phyloP scores from a whole-genome alignment of 768 basidiomycete genomes.

The Daedalea quercina region DNA sequence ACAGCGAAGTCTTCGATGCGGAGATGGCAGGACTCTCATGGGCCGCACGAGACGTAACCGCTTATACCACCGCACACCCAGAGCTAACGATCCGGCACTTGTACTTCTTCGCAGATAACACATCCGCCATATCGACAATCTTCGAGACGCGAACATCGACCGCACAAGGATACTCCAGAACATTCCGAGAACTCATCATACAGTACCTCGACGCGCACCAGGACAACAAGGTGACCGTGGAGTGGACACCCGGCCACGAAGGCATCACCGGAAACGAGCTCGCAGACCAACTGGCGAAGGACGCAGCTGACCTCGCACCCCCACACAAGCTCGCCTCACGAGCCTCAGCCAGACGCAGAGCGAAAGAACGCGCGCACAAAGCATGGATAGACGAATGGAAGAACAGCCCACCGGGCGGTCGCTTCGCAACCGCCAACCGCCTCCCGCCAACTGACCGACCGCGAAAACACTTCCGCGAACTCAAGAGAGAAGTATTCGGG shows the following conservation, averaged over 20 bases:
- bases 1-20: slow-evolving; percentile 10
- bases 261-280: slow-evolving; percentile 21
- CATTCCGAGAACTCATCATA: neutral
- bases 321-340: neutral
- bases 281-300: slow-evolving; percentile 19
- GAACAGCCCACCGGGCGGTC: neutral
- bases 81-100: neutral
- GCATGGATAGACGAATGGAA: neutral
- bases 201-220: slow-evolving; percentile 1
- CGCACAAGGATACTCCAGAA: neutral
- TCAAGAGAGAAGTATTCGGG: neutral
- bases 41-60: slow-evolving; percentile 1
- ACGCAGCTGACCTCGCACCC: slow-evolving; percentile 6
- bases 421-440: slow-evolving; percentile 1
- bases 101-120: slow-evolving; percentile 11
- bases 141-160: neutral
- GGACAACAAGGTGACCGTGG: slow-evolving; percentile 1
- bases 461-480: neutral
- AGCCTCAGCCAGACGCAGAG: neutral
- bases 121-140: slow-evolving; percentile 5
- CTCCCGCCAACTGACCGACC: neutral
- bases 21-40: slow-evolving; percentile 3
- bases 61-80: neutral
- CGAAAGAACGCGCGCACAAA: neutral
- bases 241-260: slow-evolving; percentile 22